Conservation (phyloP, 2,329 filamentous ascomycete species). For the Pseudocercospora fijiensis region DNA sequence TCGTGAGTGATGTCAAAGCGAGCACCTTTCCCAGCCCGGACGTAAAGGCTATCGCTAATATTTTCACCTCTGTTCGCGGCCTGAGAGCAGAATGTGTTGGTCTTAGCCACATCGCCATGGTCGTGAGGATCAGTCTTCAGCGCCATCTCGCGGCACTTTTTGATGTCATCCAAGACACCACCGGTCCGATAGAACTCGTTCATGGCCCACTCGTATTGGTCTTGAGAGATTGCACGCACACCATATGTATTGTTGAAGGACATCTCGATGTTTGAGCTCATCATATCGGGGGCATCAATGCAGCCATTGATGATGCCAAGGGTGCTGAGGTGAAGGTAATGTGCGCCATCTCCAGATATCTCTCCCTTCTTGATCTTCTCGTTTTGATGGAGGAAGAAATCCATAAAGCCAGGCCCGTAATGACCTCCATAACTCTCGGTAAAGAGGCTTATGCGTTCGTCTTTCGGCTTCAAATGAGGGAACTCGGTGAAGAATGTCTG, state of each 20-base stretch:
- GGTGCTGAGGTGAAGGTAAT: conserved; percentile 48
- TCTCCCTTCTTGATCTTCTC: conserved; percentile 52
- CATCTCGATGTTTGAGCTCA: conserved; percentile 31
- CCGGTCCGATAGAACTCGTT: conserved; percentile 49
- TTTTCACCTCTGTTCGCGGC: conserved; percentile 43
- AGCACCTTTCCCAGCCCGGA: conserved; percentile 45
- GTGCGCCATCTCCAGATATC: conserved; percentile 43
- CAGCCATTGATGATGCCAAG: conserved; percentile 60
- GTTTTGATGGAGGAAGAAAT: conserved; percentile 60
- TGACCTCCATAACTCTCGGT: conserved; percentile 70
- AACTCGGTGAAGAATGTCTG: conserved; percentile 52
- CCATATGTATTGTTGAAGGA: conserved; percentile 61
- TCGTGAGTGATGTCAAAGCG: conserved; percentile 57
- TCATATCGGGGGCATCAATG: conserved; percentile 53
- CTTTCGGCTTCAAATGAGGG: conserved; percentile 45
- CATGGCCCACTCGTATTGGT: conserved; percentile 39
- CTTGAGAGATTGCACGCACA: conserved; percentile 53
- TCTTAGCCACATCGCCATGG: conserved; percentile 41
- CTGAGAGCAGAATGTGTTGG: conserved; percentile 31
- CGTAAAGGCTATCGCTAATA: conserved; percentile 51
- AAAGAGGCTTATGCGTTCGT: conserved; percentile 60
- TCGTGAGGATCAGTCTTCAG: conserved; percentile 53
- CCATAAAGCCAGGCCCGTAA: conserved; percentile 50
- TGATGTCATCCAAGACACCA: conserved; percentile 57
- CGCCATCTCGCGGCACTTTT: conserved; percentile 52